Conservation (phyloP, 495 filamentous ascomycete genomes). For the Tuber umbilicatum region DNA sequence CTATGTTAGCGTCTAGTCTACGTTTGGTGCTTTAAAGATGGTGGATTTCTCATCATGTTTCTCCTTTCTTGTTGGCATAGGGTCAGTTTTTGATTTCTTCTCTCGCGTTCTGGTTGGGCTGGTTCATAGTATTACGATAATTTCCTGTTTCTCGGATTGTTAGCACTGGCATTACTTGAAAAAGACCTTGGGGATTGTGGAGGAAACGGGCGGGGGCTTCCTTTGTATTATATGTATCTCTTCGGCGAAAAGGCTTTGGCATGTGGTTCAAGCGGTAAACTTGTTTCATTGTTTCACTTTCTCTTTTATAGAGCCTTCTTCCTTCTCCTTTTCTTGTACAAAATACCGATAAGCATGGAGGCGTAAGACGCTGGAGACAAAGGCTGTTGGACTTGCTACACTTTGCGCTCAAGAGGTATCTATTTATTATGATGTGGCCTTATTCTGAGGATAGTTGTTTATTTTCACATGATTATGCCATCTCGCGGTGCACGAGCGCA, state of each 20-base stretch:
- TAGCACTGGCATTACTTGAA: background rate
- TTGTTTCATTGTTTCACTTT: background rate
- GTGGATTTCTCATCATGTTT: background rate
- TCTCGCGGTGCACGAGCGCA: background rate
- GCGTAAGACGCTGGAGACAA: background rate
- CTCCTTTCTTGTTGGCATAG: background rate
- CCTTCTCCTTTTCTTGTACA: background rate
- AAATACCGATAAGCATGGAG: background rate
- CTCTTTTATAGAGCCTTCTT: background rate
- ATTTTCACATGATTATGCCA: background rate
- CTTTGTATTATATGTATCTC: slow-evolving; percentile 2
- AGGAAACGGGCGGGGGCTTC: background rate
- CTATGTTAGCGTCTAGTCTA: background rate
- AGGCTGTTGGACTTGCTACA: background rate
- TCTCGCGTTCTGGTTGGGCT: background rate
- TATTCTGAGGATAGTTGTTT: background rate
- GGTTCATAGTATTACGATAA: slow-evolving; percentile 4
- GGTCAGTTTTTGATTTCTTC: background rate
- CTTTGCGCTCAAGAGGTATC: background rate
- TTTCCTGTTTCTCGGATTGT: slow-evolving; percentile 1
- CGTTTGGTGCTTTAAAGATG: background rate
- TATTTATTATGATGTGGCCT: background rate
- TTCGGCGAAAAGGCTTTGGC: background rate
- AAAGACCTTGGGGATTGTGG: background rate
- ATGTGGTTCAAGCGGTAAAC: background rate